Percentiles rank a stretch among this genome's conserved stretches.
Evolutionary conservation across 306 rosid genomes (phyloP).

Genomic region (Vachellia pachyceras): DNA sequence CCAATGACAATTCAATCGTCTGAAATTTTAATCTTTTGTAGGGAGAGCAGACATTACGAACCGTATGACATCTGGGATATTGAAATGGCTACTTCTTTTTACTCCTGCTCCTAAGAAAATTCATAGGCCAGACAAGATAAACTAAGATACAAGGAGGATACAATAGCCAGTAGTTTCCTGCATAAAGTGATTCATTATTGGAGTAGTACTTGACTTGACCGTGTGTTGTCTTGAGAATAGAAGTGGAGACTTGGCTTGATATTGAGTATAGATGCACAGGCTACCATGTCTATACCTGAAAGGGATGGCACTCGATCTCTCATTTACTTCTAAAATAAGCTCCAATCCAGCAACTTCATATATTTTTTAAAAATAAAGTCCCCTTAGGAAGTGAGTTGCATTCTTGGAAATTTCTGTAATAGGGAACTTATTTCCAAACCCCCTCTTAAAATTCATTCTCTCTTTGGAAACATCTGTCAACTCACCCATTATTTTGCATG

Average conservation of each 20-base stretch:
- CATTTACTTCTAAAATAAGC: constrained; percentile 39
- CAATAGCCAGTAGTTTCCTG: background rate
- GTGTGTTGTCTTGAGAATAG: constrained; percentile 2
- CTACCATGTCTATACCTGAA: constrained; percentile 30
- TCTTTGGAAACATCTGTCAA: constrained; percentile 30
- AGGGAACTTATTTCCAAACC: constrained; percentile 28
- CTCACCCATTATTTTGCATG: constrained; percentile 38
- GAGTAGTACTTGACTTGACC: background rate
- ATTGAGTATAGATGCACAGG: constrained; percentile 27
- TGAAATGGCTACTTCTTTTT: background rate
- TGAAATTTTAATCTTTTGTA: constrained; percentile 11
- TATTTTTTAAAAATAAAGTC: constrained; percentile 26
- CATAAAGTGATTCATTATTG: background rate
- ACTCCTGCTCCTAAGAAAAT: background rate
- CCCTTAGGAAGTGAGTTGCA: constrained; percentile 32
- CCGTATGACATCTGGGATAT: background rate
- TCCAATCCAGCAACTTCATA: constrained; percentile 35
- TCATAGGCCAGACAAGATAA: background rate
- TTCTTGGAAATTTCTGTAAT: constrained; percentile 49
- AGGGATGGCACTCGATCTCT: constrained; percentile 22
- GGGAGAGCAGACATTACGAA: constrained; percentile 2
- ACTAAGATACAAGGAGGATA: background rate
- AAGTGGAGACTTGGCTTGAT: constrained; percentile 12
- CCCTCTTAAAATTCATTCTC: background rate
- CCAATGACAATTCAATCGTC: constrained; percentile 15